Percentiles rank a stretch among this genome's conserved stretches.
Evolutionary conservation across 495 filamentous ascomycete genomes (phyloP).

Genomic region (Annulohypoxylon moriforme): DNA sequence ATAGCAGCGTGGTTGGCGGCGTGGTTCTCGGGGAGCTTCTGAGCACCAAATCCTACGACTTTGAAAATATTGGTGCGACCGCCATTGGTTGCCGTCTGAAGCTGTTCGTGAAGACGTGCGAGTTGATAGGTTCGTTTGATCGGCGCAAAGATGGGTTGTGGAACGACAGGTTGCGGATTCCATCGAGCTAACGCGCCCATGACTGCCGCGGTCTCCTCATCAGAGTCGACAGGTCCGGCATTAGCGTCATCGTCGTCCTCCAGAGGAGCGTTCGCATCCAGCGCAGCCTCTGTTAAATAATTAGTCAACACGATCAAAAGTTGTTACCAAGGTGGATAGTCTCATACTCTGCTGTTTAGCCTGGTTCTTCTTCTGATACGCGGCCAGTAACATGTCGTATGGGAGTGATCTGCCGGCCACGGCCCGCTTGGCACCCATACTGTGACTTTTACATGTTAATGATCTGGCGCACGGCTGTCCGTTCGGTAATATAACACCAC

Average conservation of each 20-base stretch:
- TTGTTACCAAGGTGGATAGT: not conserved
- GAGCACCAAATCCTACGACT: constrained; percentile 58
- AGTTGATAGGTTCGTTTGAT: constrained; percentile 80
- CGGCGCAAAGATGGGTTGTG: constrained; percentile 71
- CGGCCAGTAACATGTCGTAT: constrained; percentile 92
- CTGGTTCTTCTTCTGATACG: constrained; percentile 99
- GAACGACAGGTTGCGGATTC: constrained; percentile 76
- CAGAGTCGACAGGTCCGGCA: constrained; percentile 82
- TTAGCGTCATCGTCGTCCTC: constrained; percentile 85
- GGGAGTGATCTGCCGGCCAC: constrained; percentile 91
- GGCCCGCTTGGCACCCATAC: constrained; percentile 93
- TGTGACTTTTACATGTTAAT: constrained; percentile 95
- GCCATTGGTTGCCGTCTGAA: constrained; percentile 76
- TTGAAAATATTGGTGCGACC: constrained; percentile 67
- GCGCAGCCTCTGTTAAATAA: constrained; percentile 76
- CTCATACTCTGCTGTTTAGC: constrained; percentile 90
- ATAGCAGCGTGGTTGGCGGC: constrained; percentile 52
- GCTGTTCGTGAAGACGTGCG: constrained; percentile 88
- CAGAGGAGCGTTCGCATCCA: constrained; percentile 92
- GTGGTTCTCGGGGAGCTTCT: constrained; percentile 60
- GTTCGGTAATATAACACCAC: constrained; percentile 84
- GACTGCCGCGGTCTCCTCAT: constrained; percentile 89
- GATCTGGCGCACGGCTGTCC: constrained; percentile 91
- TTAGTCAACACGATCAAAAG: constrained; percentile 41
- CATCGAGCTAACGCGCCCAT: constrained; percentile 84